Conservation (phyloP, 495 filamentous ascomycete species). For the Penicillium herquei region DNA sequence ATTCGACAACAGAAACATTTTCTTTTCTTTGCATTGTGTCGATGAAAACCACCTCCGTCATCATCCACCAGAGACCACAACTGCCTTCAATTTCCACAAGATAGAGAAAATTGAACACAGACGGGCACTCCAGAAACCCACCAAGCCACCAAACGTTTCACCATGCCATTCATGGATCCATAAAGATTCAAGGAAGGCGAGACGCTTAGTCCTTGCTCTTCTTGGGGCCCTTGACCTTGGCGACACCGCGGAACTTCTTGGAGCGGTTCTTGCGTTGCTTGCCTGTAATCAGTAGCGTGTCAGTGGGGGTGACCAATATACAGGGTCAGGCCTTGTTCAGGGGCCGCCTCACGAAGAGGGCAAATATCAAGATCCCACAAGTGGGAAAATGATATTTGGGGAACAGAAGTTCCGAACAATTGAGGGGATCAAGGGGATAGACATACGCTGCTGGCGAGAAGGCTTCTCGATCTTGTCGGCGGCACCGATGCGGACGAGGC, state of each 20-base stretch:
- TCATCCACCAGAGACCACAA: conserved; percentile 21
- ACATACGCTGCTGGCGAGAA: conserved; percentile 98
- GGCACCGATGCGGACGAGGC: conserved; percentile 86
- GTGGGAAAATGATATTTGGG: neutral
- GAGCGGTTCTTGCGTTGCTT: conserved; percentile 99
- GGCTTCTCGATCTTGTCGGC: conserved; percentile 93
- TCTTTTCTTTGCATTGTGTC: conserved; percentile 9
- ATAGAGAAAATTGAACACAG: conserved; percentile 11
- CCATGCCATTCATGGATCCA: conserved; percentile 17
- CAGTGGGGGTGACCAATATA: conserved; percentile 5
- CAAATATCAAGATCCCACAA: neutral
- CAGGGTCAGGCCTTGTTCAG: neutral
- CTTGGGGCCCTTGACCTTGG: conserved; percentile 83
- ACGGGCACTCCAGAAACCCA: conserved; percentile 20
- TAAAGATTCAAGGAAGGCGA: conserved; percentile 22
- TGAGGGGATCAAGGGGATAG: conserved; percentile 1
- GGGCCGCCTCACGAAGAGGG: conserved; percentile 3
- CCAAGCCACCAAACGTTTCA: conserved; percentile 26
- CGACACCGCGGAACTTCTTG: conserved; percentile 96
- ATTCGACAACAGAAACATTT: conserved; percentile 6
- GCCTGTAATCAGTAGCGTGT: conserved; percentile 57
- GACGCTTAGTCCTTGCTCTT: conserved; percentile 57
- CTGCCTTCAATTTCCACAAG: conserved; percentile 7
- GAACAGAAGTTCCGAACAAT: neutral
- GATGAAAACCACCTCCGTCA: conserved; percentile 8